These are phyloP conservation scores for Parathielavia appendiculata DNA, from an alignment of 495 filamentous ascomycete genomes.

Conservation along the genomic window DNA sequence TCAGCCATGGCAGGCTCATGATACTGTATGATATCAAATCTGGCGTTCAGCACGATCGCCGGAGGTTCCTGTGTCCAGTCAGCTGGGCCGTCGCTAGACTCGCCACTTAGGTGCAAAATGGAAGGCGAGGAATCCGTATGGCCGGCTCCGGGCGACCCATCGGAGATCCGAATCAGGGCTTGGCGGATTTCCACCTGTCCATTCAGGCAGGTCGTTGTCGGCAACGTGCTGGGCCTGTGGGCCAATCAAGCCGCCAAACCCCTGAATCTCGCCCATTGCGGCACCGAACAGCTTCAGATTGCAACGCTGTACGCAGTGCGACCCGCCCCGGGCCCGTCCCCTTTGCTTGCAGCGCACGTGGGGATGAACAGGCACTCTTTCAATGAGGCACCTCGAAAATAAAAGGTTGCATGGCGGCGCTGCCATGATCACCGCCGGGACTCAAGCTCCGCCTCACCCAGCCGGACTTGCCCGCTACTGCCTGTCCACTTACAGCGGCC, in stretches of 20 bases:
- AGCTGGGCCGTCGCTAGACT: background rate
- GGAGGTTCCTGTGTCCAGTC: background rate
- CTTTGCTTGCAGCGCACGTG: too few species aligned
- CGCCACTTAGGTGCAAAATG: slow-evolving; percentile 10
- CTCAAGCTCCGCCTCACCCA: background rate
- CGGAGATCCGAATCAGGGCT: background rate
- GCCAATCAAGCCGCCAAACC: slow-evolving; percentile 15
- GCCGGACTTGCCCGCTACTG: background rate
- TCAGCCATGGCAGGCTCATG: background rate
- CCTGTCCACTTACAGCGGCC: background rate
- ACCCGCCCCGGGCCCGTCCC: too few species aligned
- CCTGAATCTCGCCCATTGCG: slow-evolving; percentile 13
- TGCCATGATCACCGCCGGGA: slow-evolving; percentile 4
- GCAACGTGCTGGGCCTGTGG: slow-evolving; percentile 5
- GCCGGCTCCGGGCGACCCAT: background rate
- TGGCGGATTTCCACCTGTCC: slow-evolving; percentile 16
- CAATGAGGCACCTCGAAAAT: background rate
- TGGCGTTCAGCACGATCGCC: too few species aligned
- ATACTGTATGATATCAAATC: background rate
- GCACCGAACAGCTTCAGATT: slow-evolving; percentile 6
- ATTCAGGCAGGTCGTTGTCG: slow-evolving; percentile 18
- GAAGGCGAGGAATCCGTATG: slow-evolving; percentile 18
- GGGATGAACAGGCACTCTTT: too few species aligned
- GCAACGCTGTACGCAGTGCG: slow-evolving; percentile 1
- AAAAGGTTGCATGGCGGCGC: background rate